Base-by-base conservation (phyloP, 768 basidiomycete species). In the Crucibulum laeve region DNA sequence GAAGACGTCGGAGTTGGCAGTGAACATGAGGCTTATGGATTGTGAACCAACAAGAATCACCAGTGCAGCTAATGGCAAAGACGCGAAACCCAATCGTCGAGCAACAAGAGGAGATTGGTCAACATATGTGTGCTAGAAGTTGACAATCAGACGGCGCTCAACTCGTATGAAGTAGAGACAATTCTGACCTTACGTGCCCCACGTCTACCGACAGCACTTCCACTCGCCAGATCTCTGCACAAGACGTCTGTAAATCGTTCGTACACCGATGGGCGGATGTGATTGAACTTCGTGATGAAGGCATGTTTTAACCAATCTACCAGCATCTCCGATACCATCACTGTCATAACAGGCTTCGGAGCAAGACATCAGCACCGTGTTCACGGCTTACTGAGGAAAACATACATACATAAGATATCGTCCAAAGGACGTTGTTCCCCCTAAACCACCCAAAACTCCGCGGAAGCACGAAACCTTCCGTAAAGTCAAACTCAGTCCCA, bases 291-390 rank as follows among this genome's bases (percentile, higher is more conserved):
- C 40, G 94, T 95, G 55, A 99, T 98, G 67, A 98, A 99, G 7
- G 94, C 95, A 56, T 99, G 96, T 61, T 99, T 99, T 40, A 98
- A 73, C 95, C 95, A 99, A 60, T 99, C 96, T 8, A 99, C 96
- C 10, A 88, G 62, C 77, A 91, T 87, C 62, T 99, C 96, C 2
- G 92, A 95, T 3, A 82, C 57, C 62, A 98, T 73, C 3, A 99
- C 96, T 2, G 89, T 87, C 39, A 97, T 52, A 1, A 95, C 92
- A 17, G 96, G 96, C 93, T 96, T 54, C 14, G 25, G 22, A 44
- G 38, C 19, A 19, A 37, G 15, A 30, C 32, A 18, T 48, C 19
- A 47, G 25, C n/a, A 8, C 33, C 19, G 7, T 19, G 25, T n/a
- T 33, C 2, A 10, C 24, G 10, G 18, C 13, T 18, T 17, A 11